Base-by-base conservation (phyloP, 768 basidiomycete genomes). In the Suillus hirtellus region DNA sequence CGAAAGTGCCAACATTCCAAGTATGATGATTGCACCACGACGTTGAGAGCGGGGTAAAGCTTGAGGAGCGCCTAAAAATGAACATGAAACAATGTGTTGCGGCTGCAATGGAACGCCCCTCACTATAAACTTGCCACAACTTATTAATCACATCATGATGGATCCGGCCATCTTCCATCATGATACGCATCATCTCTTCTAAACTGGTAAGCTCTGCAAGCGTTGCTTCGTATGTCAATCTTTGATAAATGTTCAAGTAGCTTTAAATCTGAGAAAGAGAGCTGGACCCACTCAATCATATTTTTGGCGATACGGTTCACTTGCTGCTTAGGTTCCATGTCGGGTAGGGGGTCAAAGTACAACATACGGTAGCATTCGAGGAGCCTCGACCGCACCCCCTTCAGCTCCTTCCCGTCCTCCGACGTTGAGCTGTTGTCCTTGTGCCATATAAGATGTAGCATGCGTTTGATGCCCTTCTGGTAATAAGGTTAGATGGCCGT, bases 121-220 rank as follows among this genome's bases (percentile, higher is more conserved):
- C 70, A 95, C 96, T 90, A 74, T 99, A 99, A 34, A 96, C 92
- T 68, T 95, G 90, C 97, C 97, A 99, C 1, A 99, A 83, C 78
- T 94, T 96, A 49, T 85, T 81, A 66, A 95, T 87, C 52, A 99
- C 90, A 62, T 97, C 95, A 4, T 80, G 74, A 68, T 95, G 90
- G 21, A 99, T 85, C 40, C 88, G 88, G 3, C 84, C 86, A 55
- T 96, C 92, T 9, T 90, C 88, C 92, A 96, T 96, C 90, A 99
- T 92, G 37, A 91, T 93, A 49, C 93, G 85, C 88, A 99, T 89
- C 83, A 99, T 90, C 76, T 98, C 95, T 72, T 99, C 97, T 60
- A 99, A 77, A 68, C 94, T 96, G 1, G 96, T 99, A 47, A 99
- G 78, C 73, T 99, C 96, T 1, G 97, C 97, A 34, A 99, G 81